Evolutionary conservation across 768 basidiomycete species (phyloP), one percentile per base, ranked within the genome.

Genomic region (Hydnomerulius pinastri): DNA sequence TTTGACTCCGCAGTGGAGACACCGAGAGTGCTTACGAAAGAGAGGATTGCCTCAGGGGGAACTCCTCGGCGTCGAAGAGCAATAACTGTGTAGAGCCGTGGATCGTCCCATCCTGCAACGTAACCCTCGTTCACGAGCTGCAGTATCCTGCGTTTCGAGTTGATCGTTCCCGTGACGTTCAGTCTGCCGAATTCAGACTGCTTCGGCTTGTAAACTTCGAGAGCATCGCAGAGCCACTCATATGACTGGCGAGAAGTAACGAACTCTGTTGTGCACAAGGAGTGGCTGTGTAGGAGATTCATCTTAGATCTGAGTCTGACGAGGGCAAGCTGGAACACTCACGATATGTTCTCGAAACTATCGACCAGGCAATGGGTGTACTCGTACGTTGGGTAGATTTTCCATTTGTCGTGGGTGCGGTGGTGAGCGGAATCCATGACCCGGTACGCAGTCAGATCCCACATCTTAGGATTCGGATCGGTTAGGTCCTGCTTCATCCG

Each of bases 281-380:
- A 98, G 74, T 99, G 97, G 21, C 96, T 98, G 38, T 9, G 25
- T 4, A 17, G 38, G 43, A 9, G 2, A 29, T 48, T 12, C 7
- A 18, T 23, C n/a, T 18, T 6, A 46, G 15, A 24, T 18, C 15
- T 10, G 12, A 42, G 24, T 45, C 48, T 4, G 39, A 20, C 15
- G 15, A 46, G 35, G 17, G 30, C 17, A 15, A 11, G 29, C 28
- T 7, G 43, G 44, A 35, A 5, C 15, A 83, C 95, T 68, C 63
- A 98, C 97, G 95, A 92, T 56, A 99, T 98, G 67, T 98, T 97
- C 70, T 99, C 97, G 65, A 99, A 89, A 62, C 95, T 98, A 80
- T 99, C 97, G 47, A 92, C 90, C 46, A 99, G 73, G 71, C 97
- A 98, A 73, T 99, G 97, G 0, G 97, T 97, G 68, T 96, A 98